Evolutionary conservation across 495 filamentous ascomycete genomes (phyloP).

Genomic region (Astrocystis sublimbata): DNA sequence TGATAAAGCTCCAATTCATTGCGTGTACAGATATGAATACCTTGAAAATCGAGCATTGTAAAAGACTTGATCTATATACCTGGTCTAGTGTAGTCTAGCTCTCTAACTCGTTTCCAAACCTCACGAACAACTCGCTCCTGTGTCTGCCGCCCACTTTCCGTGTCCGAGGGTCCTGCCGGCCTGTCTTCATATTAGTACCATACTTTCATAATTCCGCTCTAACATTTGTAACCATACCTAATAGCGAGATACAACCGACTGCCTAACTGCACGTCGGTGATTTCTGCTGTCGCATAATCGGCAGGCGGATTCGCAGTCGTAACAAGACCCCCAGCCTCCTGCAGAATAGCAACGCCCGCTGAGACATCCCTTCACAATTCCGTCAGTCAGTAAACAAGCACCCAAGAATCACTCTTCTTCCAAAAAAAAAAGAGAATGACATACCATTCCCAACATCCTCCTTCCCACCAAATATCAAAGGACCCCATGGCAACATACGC

Average conservation of each 20-base stretch:
- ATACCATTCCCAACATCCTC: conserved; percentile 76
- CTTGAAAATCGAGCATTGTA: not conserved
- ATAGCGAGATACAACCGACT: conserved; percentile 68
- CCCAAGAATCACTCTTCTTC: not conserved
- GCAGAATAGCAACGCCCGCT: conserved; percentile 74
- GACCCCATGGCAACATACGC: conserved; percentile 70
- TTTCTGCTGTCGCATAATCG: conserved; percentile 52
- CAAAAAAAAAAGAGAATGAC: too few relatives aligned
- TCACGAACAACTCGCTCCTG: conserved; percentile 69
- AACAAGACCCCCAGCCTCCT: conserved; percentile 69
- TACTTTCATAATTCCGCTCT: not conserved
- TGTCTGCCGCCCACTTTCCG: conserved; percentile 60
- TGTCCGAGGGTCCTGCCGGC: conserved; percentile 60
- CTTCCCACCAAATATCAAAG: conserved; percentile 82
- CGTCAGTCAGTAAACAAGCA: not conserved
- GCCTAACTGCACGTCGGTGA: conserved; percentile 58
- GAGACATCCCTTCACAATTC: conserved; percentile 63
- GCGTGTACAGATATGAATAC: not conserved
- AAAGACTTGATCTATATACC: conserved; percentile 39
- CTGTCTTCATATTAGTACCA: conserved; percentile 30
- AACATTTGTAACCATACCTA: conserved; percentile 38
- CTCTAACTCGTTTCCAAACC: conserved; percentile 63
- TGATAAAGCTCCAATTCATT: not conserved
- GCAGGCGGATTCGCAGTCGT: conserved; percentile 67
- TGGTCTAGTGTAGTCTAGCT: conserved; percentile 61